A percentile compares a stretch with the other conserved stretches of the same genome.
Evolutionary conservation across 495 filamentous ascomycete species (phyloP).

Genomic region (Xylaria grammica): DNA sequence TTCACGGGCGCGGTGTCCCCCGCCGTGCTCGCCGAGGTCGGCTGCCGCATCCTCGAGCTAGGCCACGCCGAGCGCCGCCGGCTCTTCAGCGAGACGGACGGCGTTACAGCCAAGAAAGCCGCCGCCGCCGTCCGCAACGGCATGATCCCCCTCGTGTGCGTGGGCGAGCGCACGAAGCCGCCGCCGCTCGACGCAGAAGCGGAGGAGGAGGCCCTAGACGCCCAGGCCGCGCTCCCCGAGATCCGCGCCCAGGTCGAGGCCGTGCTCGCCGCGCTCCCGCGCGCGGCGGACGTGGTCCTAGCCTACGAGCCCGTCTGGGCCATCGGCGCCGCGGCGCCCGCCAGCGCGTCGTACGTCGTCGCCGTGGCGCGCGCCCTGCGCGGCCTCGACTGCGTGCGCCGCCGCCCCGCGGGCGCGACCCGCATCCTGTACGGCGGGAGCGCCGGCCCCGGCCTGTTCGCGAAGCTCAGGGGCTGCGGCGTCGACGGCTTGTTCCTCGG

Average conservation of each 20-base stretch:
- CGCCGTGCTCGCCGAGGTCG: slow-evolving; percentile 63
- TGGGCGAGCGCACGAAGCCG: slow-evolving; percentile 64
- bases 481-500: slow-evolving; percentile 86
- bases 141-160: slow-evolving; percentile 78
- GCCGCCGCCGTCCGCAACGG: slow-evolving; percentile 67
- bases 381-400: slow-evolving; percentile 43
- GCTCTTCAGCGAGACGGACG: slow-evolving; percentile 75
- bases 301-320: slow-evolving; percentile 94
- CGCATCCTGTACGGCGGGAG: slow-evolving; percentile 81
- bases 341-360: slow-evolving; percentile 71
- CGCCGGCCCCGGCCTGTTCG: slow-evolving; percentile 78
- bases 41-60: slow-evolving; percentile 73
- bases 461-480: slow-evolving; percentile 60
- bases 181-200: slow-evolving; percentile 17
- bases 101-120: slow-evolving; percentile 66
- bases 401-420: slow-evolving; percentile 51
- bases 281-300: slow-evolving; percentile 70
- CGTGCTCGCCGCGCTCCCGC: slow-evolving; percentile 62
- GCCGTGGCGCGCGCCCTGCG: slow-evolving; percentile 69
- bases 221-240: slow-evolving; percentile 65
- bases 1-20: slow-evolving; percentile 82
- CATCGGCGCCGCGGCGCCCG: slow-evolving; percentile 77
- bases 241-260: slow-evolving; percentile 66
- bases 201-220: slow-evolving; percentile 41
- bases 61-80: slow-evolving; percentile 78